Conservation (phyloP, 768 basidiomycete genomes). For the Harrya chromipes region DNA sequence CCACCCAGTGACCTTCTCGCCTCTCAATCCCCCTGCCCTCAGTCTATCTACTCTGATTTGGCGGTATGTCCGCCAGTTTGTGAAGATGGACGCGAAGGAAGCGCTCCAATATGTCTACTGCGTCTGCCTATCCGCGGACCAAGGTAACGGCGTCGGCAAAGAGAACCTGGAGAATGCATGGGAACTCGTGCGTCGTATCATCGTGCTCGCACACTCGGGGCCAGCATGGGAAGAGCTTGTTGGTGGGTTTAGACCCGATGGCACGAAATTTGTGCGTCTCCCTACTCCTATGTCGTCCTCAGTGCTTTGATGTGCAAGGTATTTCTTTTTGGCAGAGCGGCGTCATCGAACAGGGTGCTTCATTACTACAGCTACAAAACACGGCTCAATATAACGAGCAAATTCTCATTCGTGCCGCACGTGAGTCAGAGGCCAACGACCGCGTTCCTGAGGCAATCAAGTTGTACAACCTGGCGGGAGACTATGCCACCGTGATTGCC, state of each 20-base stretch:
- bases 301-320: background rate
- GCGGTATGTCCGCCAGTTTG: constrained; percentile 91
- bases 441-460: constrained; percentile 90
- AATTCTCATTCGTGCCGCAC: constrained; percentile 82
- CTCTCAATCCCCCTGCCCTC: constrained; percentile 66
- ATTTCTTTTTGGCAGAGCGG: constrained; percentile 55
- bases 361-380: constrained; percentile 69
- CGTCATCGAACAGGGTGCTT: constrained; percentile 78
- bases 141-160: constrained; percentile 65
- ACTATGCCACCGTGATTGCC: constrained; percentile 82
- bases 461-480: constrained; percentile 91
- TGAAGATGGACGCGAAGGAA: constrained; percentile 88
- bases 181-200: constrained; percentile 75
- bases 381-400: constrained; percentile 70
- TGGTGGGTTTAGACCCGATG: constrained; percentile 88
- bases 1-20: constrained; percentile 60
- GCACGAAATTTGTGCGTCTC: constrained; percentile 76
- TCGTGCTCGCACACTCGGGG: constrained; percentile 73
- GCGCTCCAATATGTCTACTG: constrained; percentile 95
- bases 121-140: constrained; percentile 74
- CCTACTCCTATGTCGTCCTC: background rate
- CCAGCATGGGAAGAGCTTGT: constrained; percentile 91
- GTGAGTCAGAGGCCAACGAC: constrained; percentile 78
- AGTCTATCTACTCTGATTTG: constrained; percentile 84
- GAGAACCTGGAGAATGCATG: constrained; percentile 82